These are phyloP conservation scores for Arachis hypogaea DNA, from an alignment of 306 rosid species.

Conservation along the genomic window DNA sequence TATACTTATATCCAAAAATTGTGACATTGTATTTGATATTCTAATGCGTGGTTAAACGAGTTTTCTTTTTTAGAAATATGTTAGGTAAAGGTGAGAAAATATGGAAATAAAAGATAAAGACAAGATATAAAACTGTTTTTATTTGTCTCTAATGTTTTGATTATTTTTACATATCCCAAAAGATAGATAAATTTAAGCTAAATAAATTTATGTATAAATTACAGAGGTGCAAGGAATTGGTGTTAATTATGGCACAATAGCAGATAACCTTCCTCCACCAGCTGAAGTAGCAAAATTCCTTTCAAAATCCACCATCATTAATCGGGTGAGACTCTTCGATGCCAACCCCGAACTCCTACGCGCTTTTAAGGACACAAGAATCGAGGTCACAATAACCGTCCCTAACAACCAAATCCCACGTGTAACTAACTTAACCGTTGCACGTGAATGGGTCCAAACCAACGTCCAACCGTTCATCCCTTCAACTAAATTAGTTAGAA, in stretches of 20 bases:
- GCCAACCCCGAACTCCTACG: constrained; percentile 53
- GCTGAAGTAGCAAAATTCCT: constrained; percentile 60
- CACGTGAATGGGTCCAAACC: constrained; percentile 61
- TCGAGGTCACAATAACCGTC: constrained; percentile 56
- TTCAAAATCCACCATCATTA: constrained; percentile 55
- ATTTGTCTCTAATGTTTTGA: no score
- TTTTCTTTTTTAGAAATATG: no score
- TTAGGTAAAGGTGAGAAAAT: no score
- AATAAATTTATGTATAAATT: no score
- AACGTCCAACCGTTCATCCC: constrained; percentile 66
- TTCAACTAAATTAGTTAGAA: constrained; percentile 55
- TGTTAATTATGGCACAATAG: constrained; percentile 77
- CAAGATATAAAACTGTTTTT: no score
- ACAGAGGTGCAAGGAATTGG: constrained; percentile 63
- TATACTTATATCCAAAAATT: no score
- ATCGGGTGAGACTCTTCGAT: constrained; percentile 61
- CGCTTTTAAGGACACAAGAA: constrained; percentile 62
- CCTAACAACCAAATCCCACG: constrained; percentile 68
- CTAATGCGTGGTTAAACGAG: no score
- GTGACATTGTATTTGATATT: no score
- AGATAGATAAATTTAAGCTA: no score
- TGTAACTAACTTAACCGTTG: constrained; percentile 52
- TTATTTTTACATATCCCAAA: no score
- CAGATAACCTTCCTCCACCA: constrained; percentile 73
- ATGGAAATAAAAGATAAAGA: no score